Evolutionary conservation across 2,329 filamentous ascomycete species (phyloP).

Genomic region (Fusarium mexicanum): DNA sequence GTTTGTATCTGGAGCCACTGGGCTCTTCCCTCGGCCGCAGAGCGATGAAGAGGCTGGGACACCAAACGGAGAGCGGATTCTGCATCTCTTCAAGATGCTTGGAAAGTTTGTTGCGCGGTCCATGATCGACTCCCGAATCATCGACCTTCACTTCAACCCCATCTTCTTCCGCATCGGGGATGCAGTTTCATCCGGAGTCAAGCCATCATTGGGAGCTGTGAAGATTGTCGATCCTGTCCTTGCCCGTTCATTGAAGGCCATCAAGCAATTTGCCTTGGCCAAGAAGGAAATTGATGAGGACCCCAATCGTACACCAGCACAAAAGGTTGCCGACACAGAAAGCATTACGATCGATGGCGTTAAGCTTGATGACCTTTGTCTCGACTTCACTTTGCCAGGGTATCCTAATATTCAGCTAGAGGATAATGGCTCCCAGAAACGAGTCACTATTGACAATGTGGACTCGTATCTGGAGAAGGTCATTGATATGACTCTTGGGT

Average conservation of each 20-base stretch:
- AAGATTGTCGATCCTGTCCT: conserved; percentile 89
- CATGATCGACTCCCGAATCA: conserved; percentile 98
- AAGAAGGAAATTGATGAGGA: conserved; percentile 87
- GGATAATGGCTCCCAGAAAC: conserved; percentile 75
- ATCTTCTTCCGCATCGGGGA: conserved; percentile 97
- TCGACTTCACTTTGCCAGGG: conserved; percentile 95
- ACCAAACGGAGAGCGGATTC: conserved; percentile 85
- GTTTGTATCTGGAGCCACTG: conserved; percentile 84
- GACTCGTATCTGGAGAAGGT: conserved; percentile 87
- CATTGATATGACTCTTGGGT: conserved; percentile 89
- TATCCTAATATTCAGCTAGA: conserved; percentile 88
- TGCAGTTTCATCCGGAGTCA: conserved; percentile 67
- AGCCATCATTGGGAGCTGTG: conserved; percentile 87
- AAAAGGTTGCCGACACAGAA: conserved; percentile 77
- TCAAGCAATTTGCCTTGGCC: conserved; percentile 85
- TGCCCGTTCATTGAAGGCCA: conserved; percentile 83
- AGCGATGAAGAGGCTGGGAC: conserved; percentile 77
- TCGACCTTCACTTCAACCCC: conserved; percentile 96
- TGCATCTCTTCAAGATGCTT: conserved; percentile 90
- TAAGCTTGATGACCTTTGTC: conserved; percentile 83
- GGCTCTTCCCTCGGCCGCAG: conserved; percentile 92
- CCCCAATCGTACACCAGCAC: conserved; percentile 67
- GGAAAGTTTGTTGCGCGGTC: conserved; percentile 98
- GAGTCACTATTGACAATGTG: conserved; percentile 92
- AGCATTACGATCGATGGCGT: conserved; percentile 79